Conservation (phyloP, 768 basidiomycete genomes). For the Podaxis sp. region DNA sequence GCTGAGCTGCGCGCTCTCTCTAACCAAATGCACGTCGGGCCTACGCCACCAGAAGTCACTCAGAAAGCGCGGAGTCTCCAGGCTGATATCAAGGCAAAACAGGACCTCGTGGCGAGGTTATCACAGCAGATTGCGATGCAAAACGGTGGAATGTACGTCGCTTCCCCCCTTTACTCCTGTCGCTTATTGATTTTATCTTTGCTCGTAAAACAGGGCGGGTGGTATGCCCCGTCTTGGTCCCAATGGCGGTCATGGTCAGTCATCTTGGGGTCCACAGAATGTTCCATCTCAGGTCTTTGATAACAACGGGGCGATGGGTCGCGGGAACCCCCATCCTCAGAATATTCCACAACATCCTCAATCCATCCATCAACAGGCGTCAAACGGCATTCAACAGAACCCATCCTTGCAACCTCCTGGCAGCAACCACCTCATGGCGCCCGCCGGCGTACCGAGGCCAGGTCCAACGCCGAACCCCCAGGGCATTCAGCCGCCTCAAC, state of each 20-base stretch:
- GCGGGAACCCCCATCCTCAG: background rate
- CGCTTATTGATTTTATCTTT: background rate
- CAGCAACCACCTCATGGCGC: conserved; percentile 12
- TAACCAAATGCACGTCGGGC: conserved; percentile 11
- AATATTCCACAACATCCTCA: conserved; percentile 4
- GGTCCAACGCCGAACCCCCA: conserved; percentile 12
- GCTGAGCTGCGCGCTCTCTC: background rate
- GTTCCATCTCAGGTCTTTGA: conserved; percentile 13
- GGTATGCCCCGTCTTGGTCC: conserved; percentile 1
- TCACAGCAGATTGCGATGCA: background rate
- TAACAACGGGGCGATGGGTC: conserved; percentile 8
- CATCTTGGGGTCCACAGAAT: background rate
- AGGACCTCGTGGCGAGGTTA: background rate
- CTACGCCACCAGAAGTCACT: conserved; percentile 1
- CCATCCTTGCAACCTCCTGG: conserved; percentile 4
- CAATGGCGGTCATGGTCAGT: background rate
- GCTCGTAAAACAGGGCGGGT: background rate
- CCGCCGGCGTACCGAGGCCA: background rate
- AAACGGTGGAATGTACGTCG: background rate
- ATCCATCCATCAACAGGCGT: conserved; percentile 8
- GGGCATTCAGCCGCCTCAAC: conserved; percentile 13
- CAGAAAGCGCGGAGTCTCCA: background rate
- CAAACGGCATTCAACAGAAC: conserved; percentile 7
- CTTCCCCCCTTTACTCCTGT: background rate
- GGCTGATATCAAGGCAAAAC: conserved; percentile 7